A percentile compares a stretch with the other conserved stretches of the same genome.
Conservation (phyloP, 306 rosid species). For the Cucurbita pepo region DNA sequence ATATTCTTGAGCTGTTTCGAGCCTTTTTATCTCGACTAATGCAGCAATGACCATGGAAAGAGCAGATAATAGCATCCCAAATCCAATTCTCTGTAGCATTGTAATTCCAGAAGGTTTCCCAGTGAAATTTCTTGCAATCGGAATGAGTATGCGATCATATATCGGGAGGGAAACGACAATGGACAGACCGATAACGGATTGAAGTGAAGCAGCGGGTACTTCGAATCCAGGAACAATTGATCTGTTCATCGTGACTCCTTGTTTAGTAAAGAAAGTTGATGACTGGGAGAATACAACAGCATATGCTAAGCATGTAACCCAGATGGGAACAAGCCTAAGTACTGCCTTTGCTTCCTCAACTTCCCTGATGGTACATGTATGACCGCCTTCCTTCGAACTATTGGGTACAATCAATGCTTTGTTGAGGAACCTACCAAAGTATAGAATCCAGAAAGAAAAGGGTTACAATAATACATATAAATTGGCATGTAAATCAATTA, state of each 20-base stretch:
- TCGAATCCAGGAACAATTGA: conserved; percentile 23
- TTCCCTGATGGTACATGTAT: conserved; percentile 9
- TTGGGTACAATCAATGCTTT: conserved; percentile 22
- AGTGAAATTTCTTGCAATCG: conserved; percentile 32
- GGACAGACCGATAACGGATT: conserved; percentile 11
- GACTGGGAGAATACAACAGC: conserved; percentile 30
- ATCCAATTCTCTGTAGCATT: conserved; percentile 56
- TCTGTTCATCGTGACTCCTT: conserved; percentile 45
- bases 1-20: conserved; percentile 33
- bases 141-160: conserved; percentile 45
- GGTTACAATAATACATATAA: neutral
- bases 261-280: conserved; percentile 39
- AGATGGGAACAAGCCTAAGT: conserved; percentile 26
- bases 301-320: conserved; percentile 29
- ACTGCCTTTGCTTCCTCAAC: conserved; percentile 41
- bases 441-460: neutral
- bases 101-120: conserved; percentile 49
- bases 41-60: conserved; percentile 35
- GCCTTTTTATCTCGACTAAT: conserved; percentile 38
- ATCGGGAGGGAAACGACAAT: conserved; percentile 25
- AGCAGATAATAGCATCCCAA: conserved; percentile 33
- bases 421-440: conserved; percentile 25
- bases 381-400: conserved; percentile 9
- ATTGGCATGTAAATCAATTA: neutral
- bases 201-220: conserved; percentile 54